Evolutionary conservation across 371 early-diverging fungal species (phyloP), one percentile per base, ranked within the genome.

Genomic region (Actinomortierella wolfii): DNA sequence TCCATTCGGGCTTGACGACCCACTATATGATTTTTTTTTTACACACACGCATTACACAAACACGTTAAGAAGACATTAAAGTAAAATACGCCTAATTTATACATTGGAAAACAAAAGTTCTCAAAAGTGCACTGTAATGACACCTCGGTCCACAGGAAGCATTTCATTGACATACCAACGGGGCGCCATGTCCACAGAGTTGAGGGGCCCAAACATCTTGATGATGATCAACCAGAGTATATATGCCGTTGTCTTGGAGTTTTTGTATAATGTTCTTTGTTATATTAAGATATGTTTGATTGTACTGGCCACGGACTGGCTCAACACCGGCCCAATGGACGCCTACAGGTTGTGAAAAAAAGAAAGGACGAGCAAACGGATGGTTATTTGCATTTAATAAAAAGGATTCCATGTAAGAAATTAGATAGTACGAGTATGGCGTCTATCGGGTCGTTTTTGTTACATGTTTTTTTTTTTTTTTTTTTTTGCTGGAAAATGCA

Each of bases 261-360:
- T 68, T 53, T 54, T 78, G 57, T 20, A 83, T 78, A 50, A 83
- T 81, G 2, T 54, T 50, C 8, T 74, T 55, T 50, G 81, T 79
- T 18, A 78, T 77, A 13, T 79, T 79, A 17, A 86, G 44, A 40
- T 82, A 86, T 0, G 79, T 80, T 41, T 76, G 64, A 40, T 81
- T 81, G 63, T 82, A 83, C 54, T 71, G 65, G 3, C 84, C 86
- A 8, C 83, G 79, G 6, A 70, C 78, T 26, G 86, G 86, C 50
- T 86, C 86, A 26, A 76, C 79, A 24, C 86, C 86, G 21, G 86
- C 81, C 86, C 86, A 86, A 56, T 81, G 80, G 23, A 73, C 74
- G 23, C 74, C 74, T 57, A 50, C 1, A 41, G 3, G 34, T 15
- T 13, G 13, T 20, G 17, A 21, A 13, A 41, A 3, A 13, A 43